Evolutionary conservation across 768 basidiomycete species (phyloP), one percentile per base, ranked within the genome.

Genomic region (Termitomyces sp.): DNA sequence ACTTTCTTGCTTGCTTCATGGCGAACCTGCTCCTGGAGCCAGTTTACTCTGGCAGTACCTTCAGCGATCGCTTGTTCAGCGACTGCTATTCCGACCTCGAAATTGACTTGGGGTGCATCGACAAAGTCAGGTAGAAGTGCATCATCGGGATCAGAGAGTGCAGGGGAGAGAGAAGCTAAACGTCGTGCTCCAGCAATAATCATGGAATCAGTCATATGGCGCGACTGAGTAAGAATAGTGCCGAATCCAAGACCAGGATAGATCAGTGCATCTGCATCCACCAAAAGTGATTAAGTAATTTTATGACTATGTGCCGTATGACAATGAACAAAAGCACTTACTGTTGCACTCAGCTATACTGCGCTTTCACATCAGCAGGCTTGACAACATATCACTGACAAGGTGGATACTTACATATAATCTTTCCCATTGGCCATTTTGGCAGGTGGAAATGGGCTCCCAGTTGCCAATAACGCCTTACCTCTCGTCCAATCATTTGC

Each of bases 201-300:
- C 94, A 96, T 94, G n/a, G 80, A 83, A 71, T 94, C 91, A 1
- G 90, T 87, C 66, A 96, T 79, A 8, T 69, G 73, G 5, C 82
- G 78, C 0, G 90, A 85, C 61, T 86, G 77, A 10, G 85, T 77
- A 31, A 93, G 76, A 67, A 94, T 86, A 43, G 90, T 82, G 40
- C 93, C 93, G 62, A 91, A 86, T 7, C 92, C 92, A 37, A 95
- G 82, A 31, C 91, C 94, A 3, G 93, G 92, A 72, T 93, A 94
- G 54, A 94, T 88, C 6, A 94, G 78, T 0, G 89, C 88, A 67
- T 91, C 83, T 85, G 88, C 87, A 67, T 91, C 82, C 85, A 46
- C 11, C 42, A 29, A 32, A 25, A 42, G 46, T 46, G 17, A n/a
- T 31, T 57, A 5, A n/a, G 25, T 25, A 25, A 25, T 25, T 11